Conservation (phyloP, 768 basidiomycete genomes). For the Agrocybe chaxingu region DNA sequence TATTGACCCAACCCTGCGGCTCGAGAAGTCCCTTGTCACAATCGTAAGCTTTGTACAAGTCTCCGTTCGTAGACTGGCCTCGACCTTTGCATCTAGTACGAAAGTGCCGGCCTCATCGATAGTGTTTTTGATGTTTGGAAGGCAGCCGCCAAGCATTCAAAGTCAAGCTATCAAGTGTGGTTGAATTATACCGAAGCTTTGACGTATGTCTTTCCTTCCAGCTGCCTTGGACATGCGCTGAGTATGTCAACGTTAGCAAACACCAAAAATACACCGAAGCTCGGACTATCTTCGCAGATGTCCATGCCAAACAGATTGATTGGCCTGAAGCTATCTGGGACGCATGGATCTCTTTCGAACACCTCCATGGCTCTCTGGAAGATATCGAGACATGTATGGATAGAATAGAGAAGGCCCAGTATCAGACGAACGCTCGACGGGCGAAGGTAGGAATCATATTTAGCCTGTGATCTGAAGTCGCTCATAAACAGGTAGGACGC, state of each 20-base stretch:
- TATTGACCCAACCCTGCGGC: constrained; percentile 73
- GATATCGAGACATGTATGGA: constrained; percentile 62
- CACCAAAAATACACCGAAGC: constrained; percentile 54
- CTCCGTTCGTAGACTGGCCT: not conserved
- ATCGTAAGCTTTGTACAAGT: constrained; percentile 48
- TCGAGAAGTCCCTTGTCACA: constrained; percentile 81
- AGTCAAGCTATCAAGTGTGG: constrained; percentile 75
- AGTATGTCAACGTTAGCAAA: constrained; percentile 35
- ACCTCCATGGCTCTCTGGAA: constrained; percentile 70
- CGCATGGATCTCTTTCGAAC: constrained; percentile 86
- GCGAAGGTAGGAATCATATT: constrained; percentile 48
- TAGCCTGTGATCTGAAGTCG: not conserved
- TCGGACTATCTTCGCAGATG: constrained; percentile 62
- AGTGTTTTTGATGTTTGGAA: constrained; percentile 63
- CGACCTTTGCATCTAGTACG: constrained; percentile 37
- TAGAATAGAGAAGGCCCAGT: constrained; percentile 62
- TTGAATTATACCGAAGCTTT: constrained; percentile 69
- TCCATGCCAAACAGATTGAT: constrained; percentile 74
- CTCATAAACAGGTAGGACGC: constrained; percentile 45
- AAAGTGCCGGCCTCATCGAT: constrained; percentile 44
- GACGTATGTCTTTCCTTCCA: constrained; percentile 44
- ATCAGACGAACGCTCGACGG: constrained; percentile 58
- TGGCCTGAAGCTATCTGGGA: constrained; percentile 97
- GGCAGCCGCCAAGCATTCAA: constrained; percentile 60
- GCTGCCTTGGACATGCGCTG: not conserved